These are phyloP conservation scores for Fusarium acutatum DNA, from an alignment of 2,329 filamentous ascomycete species.

Conservation along the genomic window DNA sequence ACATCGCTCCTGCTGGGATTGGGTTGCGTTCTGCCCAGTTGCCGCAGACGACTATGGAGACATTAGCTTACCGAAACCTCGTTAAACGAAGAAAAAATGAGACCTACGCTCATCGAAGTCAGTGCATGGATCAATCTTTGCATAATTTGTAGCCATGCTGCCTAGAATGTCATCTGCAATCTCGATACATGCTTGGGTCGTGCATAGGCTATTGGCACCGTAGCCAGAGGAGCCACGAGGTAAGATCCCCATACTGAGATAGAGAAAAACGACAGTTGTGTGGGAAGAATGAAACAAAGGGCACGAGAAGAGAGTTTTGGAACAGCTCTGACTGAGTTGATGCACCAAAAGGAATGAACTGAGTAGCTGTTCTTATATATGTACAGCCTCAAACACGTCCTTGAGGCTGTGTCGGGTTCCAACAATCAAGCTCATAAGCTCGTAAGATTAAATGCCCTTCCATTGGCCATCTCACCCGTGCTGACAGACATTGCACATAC, in stretches of 20 bases:
- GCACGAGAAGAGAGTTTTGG: no score
- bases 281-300: not conserved
- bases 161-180: not conserved
- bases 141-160: not conserved
- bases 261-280: not conserved
- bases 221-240: not conserved
- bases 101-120: not conserved
- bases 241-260: not conserved
- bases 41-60: not conserved
- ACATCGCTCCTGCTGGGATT: not conserved
- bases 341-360: not conserved
- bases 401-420: not conserved
- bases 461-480: not conserved
- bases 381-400: not conserved
- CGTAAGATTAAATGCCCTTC: not conserved
- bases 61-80: not conserved
- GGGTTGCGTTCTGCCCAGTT: not conserved
- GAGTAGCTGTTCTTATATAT: not conserved
- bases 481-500: not conserved
- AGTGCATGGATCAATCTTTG: not conserved
- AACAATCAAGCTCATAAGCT: not conserved
- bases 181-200: not conserved
- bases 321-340: not conserved
- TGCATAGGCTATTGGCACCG: not conserved
- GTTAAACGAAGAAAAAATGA: not conserved